Percentiles rank a stretch among this genome's conserved stretches.
These are phyloP conservation scores for Lenwebbia sp. DNA, from an alignment of 345 rosid species.

Conservation along the genomic window DNA sequence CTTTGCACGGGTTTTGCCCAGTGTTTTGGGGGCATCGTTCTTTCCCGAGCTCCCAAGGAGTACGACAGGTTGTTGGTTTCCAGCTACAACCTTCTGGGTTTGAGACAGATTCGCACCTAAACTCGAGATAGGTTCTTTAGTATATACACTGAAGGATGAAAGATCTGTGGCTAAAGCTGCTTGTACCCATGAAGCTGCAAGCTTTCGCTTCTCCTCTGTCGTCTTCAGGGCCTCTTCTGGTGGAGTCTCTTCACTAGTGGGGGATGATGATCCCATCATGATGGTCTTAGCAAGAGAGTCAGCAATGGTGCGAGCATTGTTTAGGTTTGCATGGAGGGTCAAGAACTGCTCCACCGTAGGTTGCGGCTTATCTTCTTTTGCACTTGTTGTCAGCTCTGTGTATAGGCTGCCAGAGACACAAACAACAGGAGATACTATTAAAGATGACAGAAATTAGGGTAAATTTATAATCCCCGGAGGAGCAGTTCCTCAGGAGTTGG, in stretches of 20 bases:
- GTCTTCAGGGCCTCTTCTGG: constrained; percentile 65
- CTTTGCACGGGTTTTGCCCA: constrained; percentile 50
- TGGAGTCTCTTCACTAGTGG: constrained; percentile 39
- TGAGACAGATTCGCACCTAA: constrained; percentile 9
- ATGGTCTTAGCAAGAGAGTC: constrained; percentile 50
- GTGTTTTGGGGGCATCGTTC: constrained; percentile 30
- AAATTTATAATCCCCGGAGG: background rate
- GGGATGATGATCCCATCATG: constrained; percentile 24
- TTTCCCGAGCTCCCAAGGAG: constrained; percentile 39
- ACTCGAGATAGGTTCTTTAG: constrained; percentile 23
- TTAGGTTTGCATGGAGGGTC: constrained; percentile 56
- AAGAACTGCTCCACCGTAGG: constrained; percentile 86
- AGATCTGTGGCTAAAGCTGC: constrained; percentile 78
- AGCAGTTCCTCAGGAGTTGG: background rate
- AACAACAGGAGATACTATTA: background rate
- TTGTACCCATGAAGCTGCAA: constrained; percentile 79
- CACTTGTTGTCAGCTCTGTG: constrained; percentile 55
- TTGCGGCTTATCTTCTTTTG: constrained; percentile 84
- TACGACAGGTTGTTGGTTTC: constrained; percentile 38
- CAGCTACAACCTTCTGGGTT: constrained; percentile 19
- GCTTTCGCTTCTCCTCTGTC: constrained; percentile 48
- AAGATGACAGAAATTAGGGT: background rate
- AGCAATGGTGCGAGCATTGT: constrained; percentile 34
- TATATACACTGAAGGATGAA: constrained; percentile 62
- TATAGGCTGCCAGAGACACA: constrained; percentile 40